A percentile compares a stretch with the other conserved stretches of the same genome.
Evolutionary conservation across 1,284 basidiomycete species (phyloP).

Genomic region (Pholiota adiposa): DNA sequence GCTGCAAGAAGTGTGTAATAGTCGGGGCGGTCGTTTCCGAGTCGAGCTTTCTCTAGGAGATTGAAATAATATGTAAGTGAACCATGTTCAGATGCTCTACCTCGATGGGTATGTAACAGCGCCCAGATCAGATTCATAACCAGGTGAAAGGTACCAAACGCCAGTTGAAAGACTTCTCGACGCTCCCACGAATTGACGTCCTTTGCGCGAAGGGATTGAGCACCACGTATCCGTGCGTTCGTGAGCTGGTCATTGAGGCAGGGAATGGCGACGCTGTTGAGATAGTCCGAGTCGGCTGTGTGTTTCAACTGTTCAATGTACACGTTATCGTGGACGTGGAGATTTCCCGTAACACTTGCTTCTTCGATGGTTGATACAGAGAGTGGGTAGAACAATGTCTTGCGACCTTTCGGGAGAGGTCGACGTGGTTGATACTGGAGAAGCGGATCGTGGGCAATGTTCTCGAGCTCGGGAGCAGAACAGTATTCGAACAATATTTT

Average conservation of each 20-base stretch:
- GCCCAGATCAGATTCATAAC: slow-evolving; percentile 32
- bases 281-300: not conserved
- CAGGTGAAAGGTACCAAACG: slow-evolving; percentile 30
- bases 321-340: slow-evolving; percentile 24
- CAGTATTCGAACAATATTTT: slow-evolving; percentile 14
- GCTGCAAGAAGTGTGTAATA: slow-evolving; percentile 32
- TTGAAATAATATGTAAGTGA: slow-evolving; percentile 28
- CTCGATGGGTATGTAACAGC: slow-evolving; percentile 28
- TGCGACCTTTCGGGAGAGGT: slow-evolving; percentile 16
- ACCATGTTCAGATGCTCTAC: slow-evolving; percentile 19
- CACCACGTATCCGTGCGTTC: slow-evolving; percentile 17
- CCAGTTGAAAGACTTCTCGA: slow-evolving; percentile 31
- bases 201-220: slow-evolving; percentile 18
- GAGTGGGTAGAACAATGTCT: slow-evolving; percentile 20
- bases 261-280: slow-evolving; percentile 1
- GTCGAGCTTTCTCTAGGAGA: slow-evolving; percentile 26
- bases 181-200: slow-evolving; percentile 28
- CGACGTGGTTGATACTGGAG: slow-evolving; percentile 22
- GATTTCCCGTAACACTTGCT: slow-evolving; percentile 24
- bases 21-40: slow-evolving; percentile 31
- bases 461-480: slow-evolving; percentile 10
- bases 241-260: slow-evolving; percentile 23
- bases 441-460: not conserved
- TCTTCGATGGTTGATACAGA: slow-evolving; percentile 28
- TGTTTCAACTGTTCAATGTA: slow-evolving; percentile 24